Conservation (phyloP, 352 stramenopile species). For the Phytophthora lateralis region DNA sequence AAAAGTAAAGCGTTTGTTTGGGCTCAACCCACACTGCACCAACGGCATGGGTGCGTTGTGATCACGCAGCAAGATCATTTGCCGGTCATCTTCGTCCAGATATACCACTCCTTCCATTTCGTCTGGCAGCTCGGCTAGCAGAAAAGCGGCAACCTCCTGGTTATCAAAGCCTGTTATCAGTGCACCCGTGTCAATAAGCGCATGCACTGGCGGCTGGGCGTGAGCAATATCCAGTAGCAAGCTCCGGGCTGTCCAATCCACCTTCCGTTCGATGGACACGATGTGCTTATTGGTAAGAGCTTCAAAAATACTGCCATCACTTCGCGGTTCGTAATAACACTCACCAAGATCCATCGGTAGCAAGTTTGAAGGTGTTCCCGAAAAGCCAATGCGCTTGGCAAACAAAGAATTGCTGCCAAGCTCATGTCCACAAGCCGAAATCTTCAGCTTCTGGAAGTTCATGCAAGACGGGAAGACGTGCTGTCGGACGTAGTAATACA, state of each 20-base stretch:
- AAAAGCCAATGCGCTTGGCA: slow-evolving; percentile 97
- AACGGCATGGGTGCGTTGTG: slow-evolving; percentile 95
- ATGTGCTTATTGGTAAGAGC: slow-evolving; percentile 95
- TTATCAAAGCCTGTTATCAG: slow-evolving; percentile 93
- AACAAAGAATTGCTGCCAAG: slow-evolving; percentile 99
- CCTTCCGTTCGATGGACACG: slow-evolving; percentile 82
- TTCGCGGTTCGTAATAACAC: slow-evolving; percentile 98
- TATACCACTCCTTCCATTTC: slow-evolving; percentile 93
- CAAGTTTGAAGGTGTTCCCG: slow-evolving; percentile 98
- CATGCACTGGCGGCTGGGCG: slow-evolving; percentile 76
- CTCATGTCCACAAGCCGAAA: slow-evolving; percentile 99
- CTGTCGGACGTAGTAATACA: slow-evolving; percentile 98
- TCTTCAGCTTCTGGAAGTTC: slow-evolving; percentile 99
- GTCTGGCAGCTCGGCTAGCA: slow-evolving; percentile 74
- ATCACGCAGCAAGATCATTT: slow-evolving; percentile 94
- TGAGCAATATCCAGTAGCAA: slow-evolving; percentile 82
- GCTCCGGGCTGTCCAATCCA: slow-evolving; percentile 80
- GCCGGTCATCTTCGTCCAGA: slow-evolving; percentile 86
- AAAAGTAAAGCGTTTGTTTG: slow-evolving; percentile 91
- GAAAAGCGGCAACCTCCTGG: slow-evolving; percentile 82
- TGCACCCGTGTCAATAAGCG: slow-evolving; percentile 92
- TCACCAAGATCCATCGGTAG: slow-evolving; percentile 98
- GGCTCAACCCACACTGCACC: slow-evolving; percentile 84
- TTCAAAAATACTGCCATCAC: slow-evolving; percentile 98
- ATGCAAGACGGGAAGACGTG: slow-evolving; percentile 99